Base-by-base conservation (phyloP, 2,329 filamentous ascomycete genomes). In the Coleophoma cylindrospora region DNA sequence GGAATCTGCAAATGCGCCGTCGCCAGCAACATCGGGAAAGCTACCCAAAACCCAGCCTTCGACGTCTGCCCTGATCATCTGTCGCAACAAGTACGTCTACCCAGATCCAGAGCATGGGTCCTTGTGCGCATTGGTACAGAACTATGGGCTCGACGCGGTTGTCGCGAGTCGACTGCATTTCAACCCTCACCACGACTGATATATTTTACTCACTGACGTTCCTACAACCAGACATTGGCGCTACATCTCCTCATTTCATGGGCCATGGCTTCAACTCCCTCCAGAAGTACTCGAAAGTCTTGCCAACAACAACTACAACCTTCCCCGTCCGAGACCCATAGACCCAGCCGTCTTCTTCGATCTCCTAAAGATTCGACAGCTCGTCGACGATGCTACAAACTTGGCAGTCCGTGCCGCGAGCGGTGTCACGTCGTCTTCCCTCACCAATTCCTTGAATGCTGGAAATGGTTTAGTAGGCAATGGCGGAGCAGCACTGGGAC, bases 321-420 rank as follows among this genome's bases (percentile, higher is more conserved):
- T 86, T 57, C 85, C 86, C 14, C 81, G 84, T 27, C 89, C 89
- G 10, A 85, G 81, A 51, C 84, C 88, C 44, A 83, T 94, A 64
- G 87, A 94, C 66, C 85, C 87, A 11, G 85, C 85, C 54, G 81
- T 90, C 55, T 87, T 94, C 70, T 94, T 87, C 70, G 89, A 95
- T 68, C 72, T 94, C 43, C 78, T 91, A 66, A 92, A 91, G 72
- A 89, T 95, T 64, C 81, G 89, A 54, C 80, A 82, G 45, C 79
- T 87, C 34, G 85, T 94, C 48, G 89, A 94, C 57, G 87, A 91
- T 64, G 88, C 89, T 17, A 87, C 87, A 6, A 83, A 84, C 58
- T 79, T 92, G 43, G 83, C 87, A 47, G 87, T 91, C 54, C 83
- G 87, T 52, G 89, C 89, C 45, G 84, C 86, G 38, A 89, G 83